Conservation (phyloP, 768 basidiomycete species). For the Lentinula sp. region DNA sequence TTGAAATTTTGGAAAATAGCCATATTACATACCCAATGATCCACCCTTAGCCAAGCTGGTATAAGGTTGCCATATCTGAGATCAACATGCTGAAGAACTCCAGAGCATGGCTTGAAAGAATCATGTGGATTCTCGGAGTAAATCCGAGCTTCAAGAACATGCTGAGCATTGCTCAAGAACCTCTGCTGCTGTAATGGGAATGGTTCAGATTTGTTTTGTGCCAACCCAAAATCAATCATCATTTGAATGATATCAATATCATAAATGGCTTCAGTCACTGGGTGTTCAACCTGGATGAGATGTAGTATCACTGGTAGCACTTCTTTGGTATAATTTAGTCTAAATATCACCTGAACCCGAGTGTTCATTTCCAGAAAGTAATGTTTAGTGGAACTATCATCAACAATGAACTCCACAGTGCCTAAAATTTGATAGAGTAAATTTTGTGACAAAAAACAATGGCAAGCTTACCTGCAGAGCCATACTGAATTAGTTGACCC, state of each 20-base stretch:
- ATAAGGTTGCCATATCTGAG: conserved; percentile 20
- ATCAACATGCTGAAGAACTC: conserved; percentile 51
- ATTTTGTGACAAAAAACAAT: neutral
- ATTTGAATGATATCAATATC: conserved; percentile 57
- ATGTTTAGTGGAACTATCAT: conserved; percentile 44
- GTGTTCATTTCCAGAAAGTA: conserved; percentile 75
- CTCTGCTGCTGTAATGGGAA: conserved; percentile 28
- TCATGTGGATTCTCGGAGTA: conserved; percentile 60
- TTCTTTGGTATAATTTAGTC: neutral
- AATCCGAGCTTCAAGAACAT: conserved; percentile 52
- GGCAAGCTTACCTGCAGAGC: conserved; percentile 42
- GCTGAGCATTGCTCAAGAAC: conserved; percentile 22
- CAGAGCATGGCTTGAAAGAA: conserved; percentile 52
- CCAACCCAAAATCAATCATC: conserved; percentile 55
- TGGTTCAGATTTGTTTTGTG: conserved; percentile 21
- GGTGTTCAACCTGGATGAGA: conserved; percentile 52
- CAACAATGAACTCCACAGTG: conserved; percentile 64
- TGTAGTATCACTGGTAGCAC: neutral
- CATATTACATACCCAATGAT: conserved; percentile 40
- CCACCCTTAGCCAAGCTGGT: conserved; percentile 49
- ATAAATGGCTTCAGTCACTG: conserved; percentile 52
- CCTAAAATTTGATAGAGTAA: conserved; percentile 24
- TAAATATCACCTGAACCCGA: conserved; percentile 40
- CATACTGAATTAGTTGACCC: conserved; percentile 44
- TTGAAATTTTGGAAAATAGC: neutral